phyloP scores from a whole-genome alignment of 352 stramenopile species.

The Globisporangium acanthophoron region DNA sequence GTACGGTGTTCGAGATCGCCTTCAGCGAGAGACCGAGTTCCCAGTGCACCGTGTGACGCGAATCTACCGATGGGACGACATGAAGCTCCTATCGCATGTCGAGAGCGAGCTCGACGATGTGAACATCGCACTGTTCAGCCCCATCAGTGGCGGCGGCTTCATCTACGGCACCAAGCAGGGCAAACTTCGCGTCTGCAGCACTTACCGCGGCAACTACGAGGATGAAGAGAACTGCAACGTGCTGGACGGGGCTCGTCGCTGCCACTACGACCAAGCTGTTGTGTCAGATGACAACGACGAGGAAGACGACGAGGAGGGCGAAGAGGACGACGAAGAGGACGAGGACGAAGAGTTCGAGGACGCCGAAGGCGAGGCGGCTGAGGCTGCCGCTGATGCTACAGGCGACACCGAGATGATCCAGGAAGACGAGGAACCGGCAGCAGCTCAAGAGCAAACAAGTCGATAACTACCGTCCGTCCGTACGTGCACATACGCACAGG shows the following conservation, averaged over 20 bases:
- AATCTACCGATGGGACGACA: constrained; percentile 88
- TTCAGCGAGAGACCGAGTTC: constrained; percentile 77
- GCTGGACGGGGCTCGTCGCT: constrained; percentile 51
- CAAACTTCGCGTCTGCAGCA: constrained; percentile 87
- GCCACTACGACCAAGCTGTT: constrained; percentile 60
- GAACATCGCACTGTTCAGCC: constrained; percentile 98
- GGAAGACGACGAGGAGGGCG: constrained; percentile 44
- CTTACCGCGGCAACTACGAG: constrained; percentile 66
- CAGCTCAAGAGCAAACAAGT: constrained; percentile 9
- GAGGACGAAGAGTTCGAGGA: constrained; percentile 27
- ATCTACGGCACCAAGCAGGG: constrained; percentile 98
- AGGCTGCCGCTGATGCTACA: neutral
- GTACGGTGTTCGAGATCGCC: constrained; percentile 81
- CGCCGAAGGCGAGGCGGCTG: constrained; percentile 22
- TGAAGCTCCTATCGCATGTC: constrained; percentile 81
- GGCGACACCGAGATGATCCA: constrained; percentile 16
- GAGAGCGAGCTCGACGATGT: constrained; percentile 94
- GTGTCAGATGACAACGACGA: constrained; percentile 43
- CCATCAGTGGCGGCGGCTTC: constrained; percentile 94
- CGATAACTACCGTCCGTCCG: constrained; percentile 5
- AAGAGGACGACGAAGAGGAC: constrained; percentile 23
- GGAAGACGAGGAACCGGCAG: constrained; percentile 5
- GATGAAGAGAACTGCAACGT: constrained; percentile 83
- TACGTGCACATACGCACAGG: neutral
- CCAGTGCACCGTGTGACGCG: constrained; percentile 80